A percentile compares a stretch with the other conserved stretches of the same genome.
These are phyloP conservation scores for Alternaria triticimaculans DNA, from an alignment of 2,329 filamentous ascomycete species.

Conservation along the genomic window DNA sequence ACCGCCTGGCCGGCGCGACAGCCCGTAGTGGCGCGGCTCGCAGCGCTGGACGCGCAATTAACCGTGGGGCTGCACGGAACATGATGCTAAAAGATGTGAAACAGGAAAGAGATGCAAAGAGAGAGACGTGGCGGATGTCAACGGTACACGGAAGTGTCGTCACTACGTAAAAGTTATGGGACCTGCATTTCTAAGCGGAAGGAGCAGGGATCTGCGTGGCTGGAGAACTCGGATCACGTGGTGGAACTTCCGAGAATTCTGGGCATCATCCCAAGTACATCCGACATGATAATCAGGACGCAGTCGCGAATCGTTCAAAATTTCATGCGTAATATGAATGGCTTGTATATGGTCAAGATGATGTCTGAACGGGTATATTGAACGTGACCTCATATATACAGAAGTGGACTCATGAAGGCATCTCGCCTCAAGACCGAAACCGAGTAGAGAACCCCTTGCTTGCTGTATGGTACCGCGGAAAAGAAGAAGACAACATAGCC, in stretches of 20 bases:
- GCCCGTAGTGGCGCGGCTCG: conserved; percentile 49
- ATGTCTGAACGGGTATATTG: conserved; percentile 27
- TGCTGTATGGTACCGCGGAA: conserved; percentile 15
- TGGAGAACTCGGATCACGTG: conserved; percentile 11
- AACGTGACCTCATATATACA: conserved; percentile 31
- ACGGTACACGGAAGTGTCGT: conserved; percentile 17
- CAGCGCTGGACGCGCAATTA: conserved; percentile 45
- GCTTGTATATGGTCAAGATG: not conserved
- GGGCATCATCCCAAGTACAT: not conserved
- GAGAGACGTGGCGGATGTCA: conserved; percentile 25
- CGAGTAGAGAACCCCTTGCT: conserved; percentile 20
- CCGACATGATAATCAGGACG: not conserved
- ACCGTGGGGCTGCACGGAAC: conserved; percentile 60
- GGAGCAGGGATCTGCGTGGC: conserved; percentile 14
- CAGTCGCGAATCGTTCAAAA: not conserved
- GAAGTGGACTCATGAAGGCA: conserved; percentile 21
- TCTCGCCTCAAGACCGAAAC: conserved; percentile 13
- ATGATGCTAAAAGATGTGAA: conserved; percentile 47
- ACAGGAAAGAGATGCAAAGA: conserved; percentile 23
- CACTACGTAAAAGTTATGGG: conserved; percentile 25
- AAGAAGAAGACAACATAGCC: conserved; percentile 3
- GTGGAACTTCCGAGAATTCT: not conserved
- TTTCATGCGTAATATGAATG: not conserved
- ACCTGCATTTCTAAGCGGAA: conserved; percentile 35
- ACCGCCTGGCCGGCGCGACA: conserved; percentile 52